These are phyloP conservation scores for Plasmodium inui DNA, from an alignment of 169 alveolate genomes.

Conservation along the genomic window DNA sequence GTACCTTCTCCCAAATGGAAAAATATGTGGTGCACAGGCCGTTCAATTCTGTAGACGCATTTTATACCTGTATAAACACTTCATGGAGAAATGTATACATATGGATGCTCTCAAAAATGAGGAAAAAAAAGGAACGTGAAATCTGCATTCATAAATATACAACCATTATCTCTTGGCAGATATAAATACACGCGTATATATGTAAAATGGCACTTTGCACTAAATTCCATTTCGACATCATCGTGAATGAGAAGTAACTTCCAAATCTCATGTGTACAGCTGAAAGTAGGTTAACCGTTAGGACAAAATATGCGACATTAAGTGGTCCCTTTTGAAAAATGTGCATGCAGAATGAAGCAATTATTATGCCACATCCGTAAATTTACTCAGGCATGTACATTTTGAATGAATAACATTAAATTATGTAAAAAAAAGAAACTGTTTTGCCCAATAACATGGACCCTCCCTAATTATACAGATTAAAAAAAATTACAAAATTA, in stretches of 20 bases:
- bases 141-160: neutral
- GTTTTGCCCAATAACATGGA: neutral
- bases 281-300: neutral
- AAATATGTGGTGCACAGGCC: neutral
- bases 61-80: neutral
- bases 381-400: neutral
- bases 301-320: neutral
- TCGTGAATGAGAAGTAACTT: neutral
- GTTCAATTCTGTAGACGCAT: neutral
- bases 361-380: neutral
- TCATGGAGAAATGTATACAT: neutral
- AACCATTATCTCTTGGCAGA: neutral
- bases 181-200: neutral
- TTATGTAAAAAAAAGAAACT: neutral
- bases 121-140: neutral
- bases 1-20: neutral
- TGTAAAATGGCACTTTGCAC: neutral
- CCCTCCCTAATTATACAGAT: neutral
- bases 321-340: neutral
- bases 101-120: neutral
- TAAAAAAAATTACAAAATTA: neutral
- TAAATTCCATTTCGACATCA: neutral
- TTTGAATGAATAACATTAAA: neutral
- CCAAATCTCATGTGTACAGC: neutral
- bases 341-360: constrained; percentile 1